Evolutionary conservation across 176 grass and related monocot species (phyloP), one percentile per base, ranked within the genome.

Genomic region (Areca catechu): DNA sequence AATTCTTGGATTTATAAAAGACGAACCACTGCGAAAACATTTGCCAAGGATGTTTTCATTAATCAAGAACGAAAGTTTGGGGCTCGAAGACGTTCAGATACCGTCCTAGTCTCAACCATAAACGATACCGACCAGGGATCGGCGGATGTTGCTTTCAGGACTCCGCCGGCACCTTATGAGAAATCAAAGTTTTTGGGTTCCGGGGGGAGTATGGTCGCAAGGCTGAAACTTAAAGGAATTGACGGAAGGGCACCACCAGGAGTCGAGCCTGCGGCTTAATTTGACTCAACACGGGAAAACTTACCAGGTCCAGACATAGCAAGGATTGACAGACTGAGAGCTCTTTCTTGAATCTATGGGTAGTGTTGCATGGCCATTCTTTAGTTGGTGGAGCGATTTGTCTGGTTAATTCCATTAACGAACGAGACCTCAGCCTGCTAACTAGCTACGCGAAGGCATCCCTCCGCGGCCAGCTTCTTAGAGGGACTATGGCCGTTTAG

Each of bases 181-280:
- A 89, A 89, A 89, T 89, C 80, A 74, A 89, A 89, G 76, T 89
- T 69, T 83, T 89, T 89, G 85, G 85, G 76, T 77, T 83, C 58
- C 49, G 6, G 49, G 76, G 77, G 68, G 57, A 80, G 72, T 80
- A 77, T 74, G 58, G 58, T 74, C 70, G 70, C 56, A 72, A 72
- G 70, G 70, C 70, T 72, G 69, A 72, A 72, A 72, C 69, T 72
- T 72, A 72, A 72, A 72, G 57, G 24, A 72, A 72, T 62, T 62
- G 49, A 72, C 12, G 69, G 57, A 74, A 74, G 51, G 61, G 71
- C 51, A 66, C 72, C 53, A 67, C 74, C 65, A 69, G 65, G 49
- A 63, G 55, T 80, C 62, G 69, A 80, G 70, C 77, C 53, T 74
- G 54, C 54, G 55, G 69, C 77, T 80, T 80, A 68, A 80, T 80